phyloP scores from a whole-genome alignment of 2,329 filamentous ascomycete genomes.

The Verticillium nubilum region DNA sequence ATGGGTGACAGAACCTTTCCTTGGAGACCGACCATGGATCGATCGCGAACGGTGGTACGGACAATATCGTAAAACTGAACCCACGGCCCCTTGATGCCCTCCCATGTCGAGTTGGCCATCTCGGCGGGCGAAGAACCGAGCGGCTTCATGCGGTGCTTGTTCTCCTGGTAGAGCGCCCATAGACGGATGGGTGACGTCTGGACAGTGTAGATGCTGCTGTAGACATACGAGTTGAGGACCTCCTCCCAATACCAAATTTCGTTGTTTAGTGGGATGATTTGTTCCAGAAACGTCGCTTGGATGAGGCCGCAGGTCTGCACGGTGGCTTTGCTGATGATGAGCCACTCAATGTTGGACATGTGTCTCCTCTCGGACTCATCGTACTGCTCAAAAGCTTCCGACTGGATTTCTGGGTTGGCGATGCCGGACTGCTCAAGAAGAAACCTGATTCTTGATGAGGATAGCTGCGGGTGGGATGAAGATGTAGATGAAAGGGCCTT shows the following conservation, averaged over 20 bases:
- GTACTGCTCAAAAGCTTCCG: conserved; percentile 13
- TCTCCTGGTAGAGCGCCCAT: conserved; percentile 64
- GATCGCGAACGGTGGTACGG: conserved; percentile 66
- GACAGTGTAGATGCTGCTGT: conserved; percentile 75
- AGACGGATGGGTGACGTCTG: conserved; percentile 78
- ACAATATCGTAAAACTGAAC: conserved; percentile 76
- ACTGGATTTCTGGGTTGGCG: conserved; percentile 19
- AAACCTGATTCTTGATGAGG: conserved; percentile 51
- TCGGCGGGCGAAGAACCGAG: conserved; percentile 19
- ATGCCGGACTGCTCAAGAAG: conserved; percentile 61
- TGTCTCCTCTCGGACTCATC: conserved; percentile 39
- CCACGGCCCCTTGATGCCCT: conserved; percentile 48
- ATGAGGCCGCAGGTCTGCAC: conserved; percentile 85
- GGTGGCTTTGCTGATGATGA: conserved; percentile 84
- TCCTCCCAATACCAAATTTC: conserved; percentile 97
- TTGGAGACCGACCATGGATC: conserved; percentile 66
- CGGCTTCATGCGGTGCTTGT: conserved; percentile 44
- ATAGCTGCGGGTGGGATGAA: conserved; percentile 57
- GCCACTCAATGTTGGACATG: conserved; percentile 81
- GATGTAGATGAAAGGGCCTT: conserved; percentile 67
- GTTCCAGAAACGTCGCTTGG: conserved; percentile 70
- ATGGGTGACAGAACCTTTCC: conserved; percentile 72
- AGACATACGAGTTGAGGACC: conserved; percentile 70
- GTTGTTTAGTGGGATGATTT: conserved; percentile 76
- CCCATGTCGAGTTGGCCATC: conserved; percentile 27